phyloP scores from a whole-genome alignment of 2,329 filamentous ascomycete species.

The Aspergillus sp. region DNA sequence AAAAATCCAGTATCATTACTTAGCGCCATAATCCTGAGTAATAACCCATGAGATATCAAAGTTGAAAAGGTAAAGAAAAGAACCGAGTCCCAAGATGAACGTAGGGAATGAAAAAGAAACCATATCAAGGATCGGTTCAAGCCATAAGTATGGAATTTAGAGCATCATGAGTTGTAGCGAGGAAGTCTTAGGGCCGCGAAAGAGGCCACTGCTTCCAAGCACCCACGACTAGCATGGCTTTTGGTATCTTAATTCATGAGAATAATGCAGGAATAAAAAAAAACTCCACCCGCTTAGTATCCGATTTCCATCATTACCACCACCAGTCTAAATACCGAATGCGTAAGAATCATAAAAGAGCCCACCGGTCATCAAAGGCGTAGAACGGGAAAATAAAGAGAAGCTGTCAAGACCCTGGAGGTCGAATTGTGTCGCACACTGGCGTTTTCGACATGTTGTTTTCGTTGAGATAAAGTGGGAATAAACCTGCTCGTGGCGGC shows the following conservation, averaged over 20 bases:
- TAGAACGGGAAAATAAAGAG: neutral
- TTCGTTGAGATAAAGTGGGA: neutral
- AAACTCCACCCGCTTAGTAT: conserved; percentile 18
- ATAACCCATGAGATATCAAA: conserved; percentile 23
- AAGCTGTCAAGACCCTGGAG: neutral
- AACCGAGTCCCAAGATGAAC: conserved; percentile 12
- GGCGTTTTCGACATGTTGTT: neutral
- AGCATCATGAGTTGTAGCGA: neutral
- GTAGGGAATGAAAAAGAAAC: conserved; percentile 4
- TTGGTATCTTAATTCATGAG: conserved; percentile 20
- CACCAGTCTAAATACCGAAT: conserved; percentile 18
- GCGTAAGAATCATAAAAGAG: conserved; percentile 10
- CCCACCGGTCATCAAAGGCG: conserved; percentile 5
- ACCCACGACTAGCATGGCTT: conserved; percentile 12
- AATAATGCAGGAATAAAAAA: conserved; percentile 12
- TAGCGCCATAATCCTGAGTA: conserved; percentile 20
- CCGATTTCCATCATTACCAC: conserved; percentile 12
- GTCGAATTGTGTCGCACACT: neutral
- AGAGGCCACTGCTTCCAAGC: conserved; percentile 10
- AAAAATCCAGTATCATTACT: conserved; percentile 23
- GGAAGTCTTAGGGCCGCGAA: conserved; percentile 1
- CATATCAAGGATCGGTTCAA: conserved; percentile 4
- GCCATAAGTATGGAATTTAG: conserved; percentile 4
- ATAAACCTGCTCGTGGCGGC: neutral
- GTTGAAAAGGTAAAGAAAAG: conserved; percentile 15